phyloP scores from a whole-genome alignment of 768 basidiomycete species.

The Mycena albidolilacea region DNA sequence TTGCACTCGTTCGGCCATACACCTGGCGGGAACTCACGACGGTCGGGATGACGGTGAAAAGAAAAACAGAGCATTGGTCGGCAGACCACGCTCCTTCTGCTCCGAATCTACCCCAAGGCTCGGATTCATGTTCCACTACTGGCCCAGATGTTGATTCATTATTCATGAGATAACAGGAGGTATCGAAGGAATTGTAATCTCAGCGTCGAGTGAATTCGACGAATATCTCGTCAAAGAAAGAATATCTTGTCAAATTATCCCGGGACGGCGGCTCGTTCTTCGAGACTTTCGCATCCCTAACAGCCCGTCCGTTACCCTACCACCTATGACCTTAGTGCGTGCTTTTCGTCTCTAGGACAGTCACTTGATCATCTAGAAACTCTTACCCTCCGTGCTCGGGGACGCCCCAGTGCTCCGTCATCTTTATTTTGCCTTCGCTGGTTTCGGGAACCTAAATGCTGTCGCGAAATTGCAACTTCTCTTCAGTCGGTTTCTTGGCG shows the following conservation, averaged over 20 bases:
- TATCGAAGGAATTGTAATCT: neutral
- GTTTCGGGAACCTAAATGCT: neutral
- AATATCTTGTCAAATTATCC: neutral
- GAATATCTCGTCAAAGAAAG: neutral
- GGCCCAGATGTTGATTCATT: neutral
- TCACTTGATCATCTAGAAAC: neutral
- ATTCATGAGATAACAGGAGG: neutral
- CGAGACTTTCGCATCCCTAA: neutral
- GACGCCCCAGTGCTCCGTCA: slow-evolving; percentile 1
- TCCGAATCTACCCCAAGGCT: neutral
- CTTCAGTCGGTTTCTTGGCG: slow-evolving; percentile 1
- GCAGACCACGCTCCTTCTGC: neutral
- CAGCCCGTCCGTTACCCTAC: neutral
- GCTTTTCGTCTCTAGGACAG: neutral
- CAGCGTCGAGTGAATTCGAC: neutral
- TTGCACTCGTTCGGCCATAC: slow-evolving; percentile 8
- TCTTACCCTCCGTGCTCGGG: neutral
- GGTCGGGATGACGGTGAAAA: neutral
- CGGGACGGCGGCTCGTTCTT: neutral
- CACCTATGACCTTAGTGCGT: neutral
- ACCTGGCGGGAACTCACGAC: slow-evolving; percentile 20
- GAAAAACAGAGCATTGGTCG: neutral
- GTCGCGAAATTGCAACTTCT: neutral
- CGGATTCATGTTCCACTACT: neutral
- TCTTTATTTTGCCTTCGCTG: neutral